Conservation (phyloP, 768 basidiomycete species). For the Hygrophorus russula region DNA sequence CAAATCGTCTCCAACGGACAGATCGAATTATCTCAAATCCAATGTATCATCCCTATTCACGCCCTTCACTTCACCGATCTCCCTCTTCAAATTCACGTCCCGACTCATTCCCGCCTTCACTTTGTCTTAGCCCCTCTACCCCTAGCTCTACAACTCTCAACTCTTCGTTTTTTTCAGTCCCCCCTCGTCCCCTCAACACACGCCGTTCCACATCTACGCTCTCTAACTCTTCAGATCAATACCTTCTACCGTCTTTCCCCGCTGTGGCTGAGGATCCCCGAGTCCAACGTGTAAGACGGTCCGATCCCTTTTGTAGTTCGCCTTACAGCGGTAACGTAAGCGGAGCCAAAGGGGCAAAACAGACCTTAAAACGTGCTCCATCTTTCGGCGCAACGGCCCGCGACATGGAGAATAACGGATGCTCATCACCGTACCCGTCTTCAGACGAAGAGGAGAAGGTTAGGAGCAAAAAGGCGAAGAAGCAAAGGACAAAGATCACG, state of each 20-base stretch:
- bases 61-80: slow-evolving; percentile 28
- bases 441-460: slow-evolving; percentile 72
- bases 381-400: slow-evolving; percentile 38
- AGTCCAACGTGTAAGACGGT: slow-evolving; percentile 38
- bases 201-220: slow-evolving; percentile 35
- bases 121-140: slow-evolving; percentile 38
- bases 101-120: slow-evolving; percentile 4
- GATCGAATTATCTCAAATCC: slow-evolving; percentile 41
- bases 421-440: slow-evolving; percentile 31
- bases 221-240: slow-evolving; percentile 32
- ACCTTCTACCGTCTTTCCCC: slow-evolving; percentile 26
- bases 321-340: slow-evolving; percentile 6
- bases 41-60: slow-evolving; percentile 50
- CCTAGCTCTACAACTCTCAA: slow-evolving; percentile 57
- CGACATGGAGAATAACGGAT: slow-evolving; percentile 8
- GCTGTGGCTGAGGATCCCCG: slow-evolving; percentile 31
- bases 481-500: slow-evolving; percentile 29
- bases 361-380: slow-evolving; percentile 42
- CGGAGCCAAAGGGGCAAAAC: neutral
- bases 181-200: slow-evolving; percentile 25
- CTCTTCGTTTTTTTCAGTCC: slow-evolving; percentile 30
- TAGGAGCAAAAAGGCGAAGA: slow-evolving; percentile 51
- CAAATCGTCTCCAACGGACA: slow-evolving; percentile 54
- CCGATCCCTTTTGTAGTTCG: slow-evolving; percentile 33
- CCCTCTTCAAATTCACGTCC: slow-evolving; percentile 17